Base-by-base conservation (phyloP, 257 asterid genomes). In the Lycium barbarum region DNA sequence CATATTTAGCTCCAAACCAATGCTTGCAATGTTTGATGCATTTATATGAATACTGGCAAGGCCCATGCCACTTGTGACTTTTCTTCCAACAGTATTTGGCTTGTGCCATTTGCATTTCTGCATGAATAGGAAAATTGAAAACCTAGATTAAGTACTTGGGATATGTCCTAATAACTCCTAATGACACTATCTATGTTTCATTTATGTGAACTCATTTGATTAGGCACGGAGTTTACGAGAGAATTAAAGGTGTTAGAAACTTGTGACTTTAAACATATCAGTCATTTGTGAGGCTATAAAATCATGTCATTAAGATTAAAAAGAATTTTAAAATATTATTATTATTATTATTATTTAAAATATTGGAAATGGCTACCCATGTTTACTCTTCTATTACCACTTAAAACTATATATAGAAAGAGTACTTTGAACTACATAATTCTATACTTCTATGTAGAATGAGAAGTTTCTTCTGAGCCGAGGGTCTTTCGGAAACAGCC, bases 41-140 rank as follows among this genome's bases (percentile, higher is more conserved):
- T 6, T 79, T 26, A 53, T 79, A 26, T 11, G 51, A 15, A 33
- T 79, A 22, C 5, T 33, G 35, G 0, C 83, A 79, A 20, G 83
- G 51, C 1, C 70, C 83, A 79, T 58, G 35, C 83, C 83, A 79
- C 11, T 79, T 79, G 53, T 35, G 26, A 61, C 67, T 79, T 79
- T 79, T 78, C 63, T 54, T 54, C 53, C 67, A 79, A n/a, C 68
- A 79, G 55, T 54, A 80, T 45, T 57, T 76, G 0, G 53, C 71
- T 80, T 80, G 71, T 6, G 55, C 71, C 67, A 13, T 22, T 80
- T 62, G 47, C 20, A 80, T 57, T 36, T 68, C 53, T 68, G 13
- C 53, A 33, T 26, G 0, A 68, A 36, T 7, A 5, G 4, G 3
- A 68, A 68, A 36, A 35, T 35, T 36, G 1, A 0, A 35, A 68